phyloP scores from a whole-genome alignment of 176 grass and related monocot genomes.

The Oropetium thomaeum region DNA sequence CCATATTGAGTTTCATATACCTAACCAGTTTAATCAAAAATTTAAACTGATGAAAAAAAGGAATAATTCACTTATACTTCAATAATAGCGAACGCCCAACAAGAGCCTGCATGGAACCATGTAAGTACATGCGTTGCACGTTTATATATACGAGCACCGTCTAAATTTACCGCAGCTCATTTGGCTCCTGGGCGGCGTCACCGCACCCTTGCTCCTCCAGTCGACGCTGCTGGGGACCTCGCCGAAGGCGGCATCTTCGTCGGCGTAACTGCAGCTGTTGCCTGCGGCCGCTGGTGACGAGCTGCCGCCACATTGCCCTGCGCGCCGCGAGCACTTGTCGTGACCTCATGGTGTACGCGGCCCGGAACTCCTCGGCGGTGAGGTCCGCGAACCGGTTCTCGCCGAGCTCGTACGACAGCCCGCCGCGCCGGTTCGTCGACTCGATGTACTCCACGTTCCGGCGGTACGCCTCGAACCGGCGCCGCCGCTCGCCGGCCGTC shows the following conservation, averaged over 20 bases:
- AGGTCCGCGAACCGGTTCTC: conserved; percentile 47
- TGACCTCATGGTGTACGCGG: neutral
- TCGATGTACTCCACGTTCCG: conserved; percentile 36
- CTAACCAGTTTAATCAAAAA: too few species aligned
- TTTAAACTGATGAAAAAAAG: too few species aligned
- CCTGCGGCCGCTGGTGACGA: neutral
- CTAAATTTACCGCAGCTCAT: neutral
- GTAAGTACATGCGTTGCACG: neutral
- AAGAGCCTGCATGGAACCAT: neutral
- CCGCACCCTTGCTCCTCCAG: conserved; percentile 11
- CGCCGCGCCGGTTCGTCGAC: conserved; percentile 13
- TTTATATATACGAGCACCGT: neutral
- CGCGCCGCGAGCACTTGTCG: neutral
- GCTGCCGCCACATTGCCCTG: neutral
- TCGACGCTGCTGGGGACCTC: neutral
- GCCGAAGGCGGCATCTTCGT: neutral
- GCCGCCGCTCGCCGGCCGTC: neutral
- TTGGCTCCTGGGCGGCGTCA: neutral
- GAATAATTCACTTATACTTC: too few species aligned
- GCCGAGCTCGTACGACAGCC: conserved; percentile 19
- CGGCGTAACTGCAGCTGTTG: neutral
- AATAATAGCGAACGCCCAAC: conserved; percentile 47
- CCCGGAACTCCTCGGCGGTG: conserved; percentile 31
- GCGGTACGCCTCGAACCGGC: conserved; percentile 39
- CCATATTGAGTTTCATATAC: too few species aligned